Evolutionary conservation across 148 eudicot species (phyloP).

Genomic region (Pouteria glomerata): DNA sequence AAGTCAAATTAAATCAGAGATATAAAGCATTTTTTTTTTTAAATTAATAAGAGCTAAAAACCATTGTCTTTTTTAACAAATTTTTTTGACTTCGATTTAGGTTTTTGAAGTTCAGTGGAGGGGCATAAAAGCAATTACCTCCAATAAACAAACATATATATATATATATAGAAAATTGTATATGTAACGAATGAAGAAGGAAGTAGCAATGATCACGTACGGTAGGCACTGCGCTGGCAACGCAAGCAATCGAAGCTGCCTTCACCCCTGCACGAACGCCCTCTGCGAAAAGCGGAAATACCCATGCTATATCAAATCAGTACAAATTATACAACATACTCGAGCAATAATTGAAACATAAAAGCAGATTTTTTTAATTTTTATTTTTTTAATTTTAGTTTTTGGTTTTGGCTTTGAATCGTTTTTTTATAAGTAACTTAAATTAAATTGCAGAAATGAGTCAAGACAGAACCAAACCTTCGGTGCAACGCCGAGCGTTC

Average conservation of each 20-base stretch:
- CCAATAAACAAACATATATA: too few relatives aligned
- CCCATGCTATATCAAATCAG: neutral
- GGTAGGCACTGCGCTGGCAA: slow-evolving; percentile 61
- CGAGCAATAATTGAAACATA: neutral
- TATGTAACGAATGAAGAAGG: neutral
- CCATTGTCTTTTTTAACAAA: too few relatives aligned
- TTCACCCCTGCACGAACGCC: slow-evolving; percentile 72
- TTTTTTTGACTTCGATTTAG: too few relatives aligned
- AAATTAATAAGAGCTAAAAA: too few relatives aligned
- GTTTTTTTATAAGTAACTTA: too few relatives aligned
- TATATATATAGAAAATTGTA: too few relatives aligned
- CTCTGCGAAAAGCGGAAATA: slow-evolving; percentile 35
- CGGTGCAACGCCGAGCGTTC: slow-evolving; percentile 29
- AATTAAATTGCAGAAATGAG: too few relatives aligned
- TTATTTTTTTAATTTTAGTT: too few relatives aligned
- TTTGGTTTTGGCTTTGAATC: too few relatives aligned
- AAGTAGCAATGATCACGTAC: slow-evolving; percentile 24
- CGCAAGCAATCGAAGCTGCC: slow-evolving; percentile 64
- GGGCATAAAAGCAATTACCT: neutral
- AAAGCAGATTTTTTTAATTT: neutral
- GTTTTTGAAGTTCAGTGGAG: neutral
- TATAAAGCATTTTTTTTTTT: too few relatives aligned
- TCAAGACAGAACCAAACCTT: slow-evolving; percentile 19
- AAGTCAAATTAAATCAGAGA: too few relatives aligned
- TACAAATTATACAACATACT: neutral